Base-by-base conservation (phyloP, 2,329 filamentous ascomycete species). In the Polychaeton citri region DNA sequence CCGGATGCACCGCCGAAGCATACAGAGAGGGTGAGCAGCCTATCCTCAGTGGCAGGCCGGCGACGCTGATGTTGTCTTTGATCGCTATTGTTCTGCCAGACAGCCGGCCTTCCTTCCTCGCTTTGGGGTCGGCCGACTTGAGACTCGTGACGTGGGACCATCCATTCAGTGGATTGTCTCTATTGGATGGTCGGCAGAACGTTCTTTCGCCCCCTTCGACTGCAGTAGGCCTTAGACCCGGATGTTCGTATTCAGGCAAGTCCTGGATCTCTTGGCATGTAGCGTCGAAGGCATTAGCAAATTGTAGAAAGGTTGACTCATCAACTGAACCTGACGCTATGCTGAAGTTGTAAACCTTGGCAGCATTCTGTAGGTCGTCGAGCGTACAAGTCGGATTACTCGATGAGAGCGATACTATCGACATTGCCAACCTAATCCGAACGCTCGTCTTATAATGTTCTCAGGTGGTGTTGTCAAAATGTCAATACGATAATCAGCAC, bases 1-100 rank as follows among this genome's bases (percentile, higher is more conserved):
- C 45, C 1, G 55, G 53, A 36, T 55, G 51, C 13, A 51, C 49
- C 41, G 57, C 60, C 19, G 54, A 58, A 3, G 55, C 54, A 44
- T 66, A 55, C 5, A 59, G 47, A 15, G 58, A 49, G 0, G 53
- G 46, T 19, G 50, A 52, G 5, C 61, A 64, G 2, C 66, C 66
- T 7, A 64, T 52, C 2, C 61, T 59, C n/a, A 62, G 54, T 8
- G 63, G 62, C 19, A 68, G 53, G 4, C 59, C 61, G 0, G 57
- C 61, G 2, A 70, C 54, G 4, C 59, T 58, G 8, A 69, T 60
- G 40, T 68, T 68, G 47, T 68, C 66, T 43, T 69, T 70, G 35
- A 69, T 46, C 3, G 56, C 62, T 7, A 68, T 36, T 4, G 50
- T 58, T 32, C 42, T 46, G 10, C 52, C 55, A 12, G 41, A 36